Base-by-base conservation (phyloP, 768 basidiomycete species). In the Sistotremastrum suecicum region DNA sequence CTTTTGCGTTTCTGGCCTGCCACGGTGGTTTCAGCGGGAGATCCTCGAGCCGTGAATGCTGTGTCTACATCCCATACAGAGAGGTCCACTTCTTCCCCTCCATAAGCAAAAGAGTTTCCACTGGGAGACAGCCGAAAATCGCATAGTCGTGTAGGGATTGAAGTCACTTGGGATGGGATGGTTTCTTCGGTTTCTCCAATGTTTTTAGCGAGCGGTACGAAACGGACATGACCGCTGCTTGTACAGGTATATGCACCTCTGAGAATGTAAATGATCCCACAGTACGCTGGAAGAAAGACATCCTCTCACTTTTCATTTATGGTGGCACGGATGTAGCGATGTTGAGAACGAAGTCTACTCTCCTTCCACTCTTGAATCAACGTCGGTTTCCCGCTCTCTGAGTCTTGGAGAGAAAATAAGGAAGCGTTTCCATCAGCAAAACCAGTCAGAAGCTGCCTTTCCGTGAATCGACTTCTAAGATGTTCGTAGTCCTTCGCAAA, bases 61-160 rank as follows among this genome's bases (percentile, higher is more conserved):
- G 55, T 34, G 20, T 50, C 44, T 39, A 56, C 49, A 55, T 83
- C 66, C 88, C 88, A 91, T 3, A 89, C 56, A 1, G 86, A 89
- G 2, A 84, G 59, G 47, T 88, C 83, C 11, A 91, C 84, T 60
- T 91, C 88, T 50, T 89, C 78, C 2, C 88, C 88, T 8, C 81
- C 88, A 50, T 88, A 90, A 2, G 78, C 72, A 63, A 91, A 89
- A 0, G 70, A 71, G 34, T 67, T 57, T 3, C 62, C 63, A 48
- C 72, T 64, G 11, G 63, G 56, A 1, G 77, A 74, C 28, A 85
- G 54, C 33, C 69, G 68, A 81, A 84, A 86, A 45, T 74, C 75
- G 40, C 62, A 64, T n/a, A 90, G 66, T 20, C 82, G 76, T 48
- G 71, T 76, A 3, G 86, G 85, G 40, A 89, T 69, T 6, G 65